Evolutionary conservation across 2,329 filamentous ascomycete species (phyloP).

Genomic region (Phaeophleospora eucalypticola): DNA sequence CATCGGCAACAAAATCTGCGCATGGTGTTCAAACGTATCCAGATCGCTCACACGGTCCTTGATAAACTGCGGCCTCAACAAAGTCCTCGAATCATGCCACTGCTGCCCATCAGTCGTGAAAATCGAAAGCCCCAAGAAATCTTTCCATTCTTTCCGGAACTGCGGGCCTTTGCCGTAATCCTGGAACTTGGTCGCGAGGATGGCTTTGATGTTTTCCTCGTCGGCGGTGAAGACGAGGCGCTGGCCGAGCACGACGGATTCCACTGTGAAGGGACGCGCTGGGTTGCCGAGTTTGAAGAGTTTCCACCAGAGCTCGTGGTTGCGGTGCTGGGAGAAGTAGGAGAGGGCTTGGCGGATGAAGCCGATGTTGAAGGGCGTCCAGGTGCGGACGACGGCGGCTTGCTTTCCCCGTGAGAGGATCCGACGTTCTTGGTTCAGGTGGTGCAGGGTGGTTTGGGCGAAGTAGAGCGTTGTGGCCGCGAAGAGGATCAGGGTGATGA

Average conservation of each 20-base stretch:
- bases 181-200: slow-evolving; percentile 79
- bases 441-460: slow-evolving; percentile 17
- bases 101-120: slow-evolving; percentile 69
- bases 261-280: slow-evolving; percentile 53
- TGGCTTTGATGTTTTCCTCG: slow-evolving; percentile 84
- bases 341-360: slow-evolving; percentile 57
- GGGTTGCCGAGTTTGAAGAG: slow-evolving; percentile 45
- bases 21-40: slow-evolving; percentile 74
- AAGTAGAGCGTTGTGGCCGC: slow-evolving; percentile 6
- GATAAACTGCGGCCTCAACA: slow-evolving; percentile 83
- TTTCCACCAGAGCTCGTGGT: slow-evolving; percentile 58
- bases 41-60: slow-evolving; percentile 79
- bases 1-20: slow-evolving; percentile 66
- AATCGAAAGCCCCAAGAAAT: slow-evolving; percentile 68
- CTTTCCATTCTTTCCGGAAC: slow-evolving; percentile 72
- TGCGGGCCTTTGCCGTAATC: slow-evolving; percentile 77
- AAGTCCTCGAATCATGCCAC: slow-evolving; percentile 77
- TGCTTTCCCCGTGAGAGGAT: slow-evolving; percentile 41
- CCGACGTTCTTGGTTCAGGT: slow-evolving; percentile 32
- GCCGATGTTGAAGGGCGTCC: slow-evolving; percentile 55
- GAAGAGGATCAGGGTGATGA: background rate
- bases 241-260: slow-evolving; percentile 52
- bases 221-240: slow-evolving; percentile 74
- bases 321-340: slow-evolving; percentile 46
- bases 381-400: slow-evolving; percentile 40